Evolutionary conservation across 1,139 yeast genomes (phyloP), one percentile per base, ranked within the genome.

Genomic region (Nakaseomyces delphensis): DNA sequence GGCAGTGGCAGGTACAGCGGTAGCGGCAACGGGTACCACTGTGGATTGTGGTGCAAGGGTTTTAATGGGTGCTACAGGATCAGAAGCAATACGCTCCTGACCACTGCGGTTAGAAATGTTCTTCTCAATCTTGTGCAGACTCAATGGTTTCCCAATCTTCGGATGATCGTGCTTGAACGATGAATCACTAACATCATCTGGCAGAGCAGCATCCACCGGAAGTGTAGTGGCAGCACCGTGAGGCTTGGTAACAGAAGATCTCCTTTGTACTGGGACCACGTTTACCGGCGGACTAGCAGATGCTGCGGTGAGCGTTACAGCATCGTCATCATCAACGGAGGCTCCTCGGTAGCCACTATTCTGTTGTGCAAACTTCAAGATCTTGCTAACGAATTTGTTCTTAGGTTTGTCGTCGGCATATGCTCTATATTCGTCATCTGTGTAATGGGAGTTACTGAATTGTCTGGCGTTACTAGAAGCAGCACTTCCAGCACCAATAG

Each of bases 291-390:
- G 28, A 3, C 13, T 11, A 4, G 21, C 39, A 4, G 21, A n/a
- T 15, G 31, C 16, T 3, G 30, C 23, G 3, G 21, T 20, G 5
- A 27, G 20, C 6, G 31, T 19, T 4, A 8, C 32, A 5, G 19
- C 20, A 10, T 15, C 28, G 4, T 29, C 35, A n/a, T 51, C 55
- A 19, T 52, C 48, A 13, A 47, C 45, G n/a, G 48, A 45, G 8
- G 53, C 36, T 16, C 54, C 52, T 40, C 58, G 64, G 43, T 55
- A 55, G 2, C 64, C 64, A 40, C 55, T 54, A 36, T 60, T 59
- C 40, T 59, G 59, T 14, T 53, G 52, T n/a, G 63, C 59, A 42
- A 60, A 60, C 42, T 59, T 57, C 11, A 56, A 54, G 18, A 60
- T 53, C 41, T 52, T 58, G 30, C 51, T 51, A 5, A 51, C 37